A percentile compares a stretch with the other conserved stretches of the same genome.
Evolutionary conservation across 208 protist species (phyloP).

Genomic region (Novymonas esmeraldas): DNA sequence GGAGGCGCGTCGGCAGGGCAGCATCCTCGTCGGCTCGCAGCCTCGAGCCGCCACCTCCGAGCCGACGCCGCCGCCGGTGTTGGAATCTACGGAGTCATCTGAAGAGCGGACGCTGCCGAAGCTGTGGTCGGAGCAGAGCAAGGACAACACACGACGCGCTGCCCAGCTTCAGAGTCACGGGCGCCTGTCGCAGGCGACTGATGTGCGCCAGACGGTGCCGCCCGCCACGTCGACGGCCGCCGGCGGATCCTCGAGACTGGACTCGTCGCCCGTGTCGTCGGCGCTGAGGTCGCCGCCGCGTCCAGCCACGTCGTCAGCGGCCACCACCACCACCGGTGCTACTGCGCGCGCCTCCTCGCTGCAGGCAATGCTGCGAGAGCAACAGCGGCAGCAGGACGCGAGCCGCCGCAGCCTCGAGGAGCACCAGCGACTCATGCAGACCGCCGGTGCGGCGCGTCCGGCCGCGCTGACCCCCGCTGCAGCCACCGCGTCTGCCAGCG

Average conservation of each 20-base stretch:
- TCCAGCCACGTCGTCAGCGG: background rate
- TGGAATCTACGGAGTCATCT: too few relatives aligned
- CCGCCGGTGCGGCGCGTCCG: slow-evolving; percentile 1
- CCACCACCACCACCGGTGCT: background rate
- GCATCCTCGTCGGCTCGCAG: slow-evolving; percentile 33
- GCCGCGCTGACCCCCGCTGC: too few relatives aligned
- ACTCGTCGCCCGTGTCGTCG: background rate
- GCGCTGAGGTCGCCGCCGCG: background rate
- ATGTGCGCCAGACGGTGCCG: background rate
- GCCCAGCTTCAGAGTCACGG: slow-evolving; percentile 25
- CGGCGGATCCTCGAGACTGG: background rate
- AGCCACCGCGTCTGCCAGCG: too few relatives aligned
- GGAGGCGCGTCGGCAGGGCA: slow-evolving; percentile 17
- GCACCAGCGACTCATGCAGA: slow-evolving; percentile 54
- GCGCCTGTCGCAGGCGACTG: slow-evolving; percentile 19
- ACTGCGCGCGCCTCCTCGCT: slow-evolving; percentile 28
- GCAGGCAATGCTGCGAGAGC: slow-evolving; percentile 67
- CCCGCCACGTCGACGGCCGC: background rate
- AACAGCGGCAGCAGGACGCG: slow-evolving; percentile 54
- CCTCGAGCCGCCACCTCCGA: background rate
- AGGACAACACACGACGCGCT: slow-evolving; percentile 33
- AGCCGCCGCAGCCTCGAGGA: slow-evolving; percentile 31
- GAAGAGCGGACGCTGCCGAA: slow-evolving; percentile 11
- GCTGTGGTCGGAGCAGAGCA: slow-evolving; percentile 34
- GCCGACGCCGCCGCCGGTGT: background rate